A percentile compares a stretch with the other conserved stretches of the same genome.
Evolutionary conservation across 805 yeast genomes (phyloP).

Genomic region (Yarrowia hollandica): DNA sequence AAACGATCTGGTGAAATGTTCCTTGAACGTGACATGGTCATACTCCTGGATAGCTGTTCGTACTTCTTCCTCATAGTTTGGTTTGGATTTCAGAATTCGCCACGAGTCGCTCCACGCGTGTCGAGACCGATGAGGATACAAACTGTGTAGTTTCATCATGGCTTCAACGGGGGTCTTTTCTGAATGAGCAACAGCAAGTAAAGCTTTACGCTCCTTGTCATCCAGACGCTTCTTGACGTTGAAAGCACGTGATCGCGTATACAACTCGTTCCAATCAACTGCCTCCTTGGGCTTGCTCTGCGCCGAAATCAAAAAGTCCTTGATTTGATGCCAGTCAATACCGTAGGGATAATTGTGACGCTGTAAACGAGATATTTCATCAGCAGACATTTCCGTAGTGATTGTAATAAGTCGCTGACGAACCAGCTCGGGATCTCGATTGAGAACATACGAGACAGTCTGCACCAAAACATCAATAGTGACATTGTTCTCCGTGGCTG

Average conservation of each 20-base stretch:
- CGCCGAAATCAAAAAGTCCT: constrained; percentile 19
- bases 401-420: background rate
- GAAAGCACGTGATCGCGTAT: constrained; percentile 19
- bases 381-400: constrained; percentile 17
- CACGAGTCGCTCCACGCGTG: constrained; percentile 25
- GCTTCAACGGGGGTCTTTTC: background rate
- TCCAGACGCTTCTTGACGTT: constrained; percentile 25
- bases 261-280: constrained; percentile 23
- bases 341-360: constrained; percentile 29
- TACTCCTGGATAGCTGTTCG: background rate
- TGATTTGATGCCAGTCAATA: constrained; percentile 24
- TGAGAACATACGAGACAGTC: constrained; percentile 24
- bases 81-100: constrained; percentile 7
- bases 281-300: constrained; percentile 19
- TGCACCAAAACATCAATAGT: constrained; percentile 18
- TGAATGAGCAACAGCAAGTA: constrained; percentile 1
- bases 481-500: constrained; percentile 25
- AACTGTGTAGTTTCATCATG: constrained; percentile 12
- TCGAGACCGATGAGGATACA: constrained; percentile 24
- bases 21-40: constrained; percentile 4
- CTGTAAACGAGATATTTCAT: constrained; percentile 18
- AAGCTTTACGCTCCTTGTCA: constrained; percentile 18
- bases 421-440: constrained; percentile 14
- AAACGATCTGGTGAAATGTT: background rate
- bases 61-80: constrained; percentile 4